Evolutionary conservation across 768 basidiomycete species (phyloP).

Genomic region (Pleurotus salmoneostramineus): DNA sequence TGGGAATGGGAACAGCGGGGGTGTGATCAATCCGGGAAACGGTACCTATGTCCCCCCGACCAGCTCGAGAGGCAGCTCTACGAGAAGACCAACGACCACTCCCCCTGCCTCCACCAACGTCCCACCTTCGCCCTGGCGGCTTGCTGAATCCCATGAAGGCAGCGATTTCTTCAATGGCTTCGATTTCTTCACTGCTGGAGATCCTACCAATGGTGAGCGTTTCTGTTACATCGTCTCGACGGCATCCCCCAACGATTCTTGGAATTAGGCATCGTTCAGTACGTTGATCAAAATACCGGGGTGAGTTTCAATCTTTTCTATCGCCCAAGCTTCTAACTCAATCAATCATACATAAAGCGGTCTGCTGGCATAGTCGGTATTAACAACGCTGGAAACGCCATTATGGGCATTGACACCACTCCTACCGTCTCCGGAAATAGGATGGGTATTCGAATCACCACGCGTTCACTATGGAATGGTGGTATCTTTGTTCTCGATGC

Average conservation of each 20-base stretch:
- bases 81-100: constrained; percentile 7
- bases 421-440: constrained; percentile 63
- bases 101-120: constrained; percentile 13
- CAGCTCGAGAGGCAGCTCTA: constrained; percentile 1
- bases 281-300: constrained; percentile 57
- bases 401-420: constrained; percentile 91
- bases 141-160: constrained; percentile 61
- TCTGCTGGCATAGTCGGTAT: constrained; percentile 58
- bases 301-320: constrained; percentile 30
- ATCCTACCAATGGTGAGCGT: constrained; percentile 70
- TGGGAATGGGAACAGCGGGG: constrained; percentile 10
- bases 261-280: constrained; percentile 47
- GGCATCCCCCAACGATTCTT: neutral
- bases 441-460: constrained; percentile 75
- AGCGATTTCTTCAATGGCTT: constrained; percentile 79
- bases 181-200: constrained; percentile 62
- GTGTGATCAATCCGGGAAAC: neutral
- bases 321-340: constrained; percentile 6
- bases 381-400: constrained; percentile 67
- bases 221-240: neutral
- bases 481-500: constrained; percentile 80
- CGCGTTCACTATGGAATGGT: constrained; percentile 54
- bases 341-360: constrained; percentile 28
- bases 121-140: constrained; percentile 52
- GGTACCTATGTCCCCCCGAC: constrained; percentile 19